These are phyloP conservation scores for Lactuca sativa DNA, from an alignment of 129 eudicot genomes.

Conservation along the genomic window DNA sequence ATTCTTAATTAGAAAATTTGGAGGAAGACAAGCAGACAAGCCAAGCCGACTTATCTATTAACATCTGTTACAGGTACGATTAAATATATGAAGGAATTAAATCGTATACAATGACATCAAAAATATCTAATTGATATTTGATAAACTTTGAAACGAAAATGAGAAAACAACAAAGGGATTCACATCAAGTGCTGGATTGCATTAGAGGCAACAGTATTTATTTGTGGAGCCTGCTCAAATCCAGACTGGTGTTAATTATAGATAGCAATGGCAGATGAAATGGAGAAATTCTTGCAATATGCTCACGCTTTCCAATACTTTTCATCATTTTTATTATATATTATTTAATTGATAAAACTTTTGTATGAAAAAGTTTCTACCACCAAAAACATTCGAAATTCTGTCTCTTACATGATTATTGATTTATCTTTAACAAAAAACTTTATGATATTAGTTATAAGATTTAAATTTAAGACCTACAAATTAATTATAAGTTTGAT, in stretches of 20 bases:
- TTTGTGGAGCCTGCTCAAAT: conserved; percentile 29
- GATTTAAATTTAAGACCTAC: neutral
- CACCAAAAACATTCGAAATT: too few relatives aligned
- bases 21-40: neutral
- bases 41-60: neutral
- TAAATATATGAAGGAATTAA: neutral
- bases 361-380: neutral
- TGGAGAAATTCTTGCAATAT: conserved; percentile 23
- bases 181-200: conserved; percentile 5
- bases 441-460: neutral
- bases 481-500: neutral
- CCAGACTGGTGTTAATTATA: conserved; percentile 24
- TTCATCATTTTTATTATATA: neutral
- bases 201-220: conserved; percentile 28
- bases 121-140: too few relatives aligned
- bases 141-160: neutral
- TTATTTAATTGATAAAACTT: neutral
- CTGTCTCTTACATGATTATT: neutral
- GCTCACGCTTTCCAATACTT: conserved; percentile 42
- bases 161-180: conserved; percentile 3
- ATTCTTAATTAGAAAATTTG: neutral
- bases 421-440: neutral
- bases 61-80: neutral
- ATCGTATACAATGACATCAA: neutral
- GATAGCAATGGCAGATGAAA: conserved; percentile 19